Base-by-base conservation (phyloP, 2,329 filamentous ascomycete species). In the Fusarium denticulatum region DNA sequence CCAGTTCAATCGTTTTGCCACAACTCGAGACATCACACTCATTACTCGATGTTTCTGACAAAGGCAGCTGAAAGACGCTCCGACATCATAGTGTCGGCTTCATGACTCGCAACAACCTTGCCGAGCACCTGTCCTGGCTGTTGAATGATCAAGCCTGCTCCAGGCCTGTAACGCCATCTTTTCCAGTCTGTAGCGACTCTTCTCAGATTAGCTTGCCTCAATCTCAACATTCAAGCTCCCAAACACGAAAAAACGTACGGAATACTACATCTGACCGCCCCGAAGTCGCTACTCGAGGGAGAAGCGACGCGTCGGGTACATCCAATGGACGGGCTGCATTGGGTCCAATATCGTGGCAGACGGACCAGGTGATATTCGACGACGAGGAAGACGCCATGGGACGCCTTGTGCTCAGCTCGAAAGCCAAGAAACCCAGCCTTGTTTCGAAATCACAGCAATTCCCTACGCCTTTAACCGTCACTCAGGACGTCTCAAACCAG, bases 81-180 rank as follows among this genome's bases (percentile, higher is more conserved):
- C 73, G 76, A 72, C 66, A 73, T 52, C 59, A 58, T 40, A 42
- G 60, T 68, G 76, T 81, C 81, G 84, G 79, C 84, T 87, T 86
- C 83, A 90, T 90, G 88, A 90, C 88, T 83, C 87, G 86, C 79
- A 89, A 90, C 82, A 90, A 90, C 78, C 85, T 90, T 68, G 80
- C 82, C 76, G 85, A 88, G 78, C 87, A 90, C 79, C 82, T 90
- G 76, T 83, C 86, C 76, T 90, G 88, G 88, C 83, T 90, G 77
- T 79, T 89, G 76, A 83, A 83, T 76, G 86, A 88, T 80, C 80
- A 83, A 76, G 78, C 81, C 64, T 79, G 82, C 76, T 81, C 80
- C 74, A 82, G 81, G 78, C 83, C 84, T 66, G 82, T 82, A 64
- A 80, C 78, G 69, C 82, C 81, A 72, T 80, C 82, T 64, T 80